Evolutionary conservation across 176 grass and related monocot species (phyloP).

Genomic region (Sorghum bicolor): DNA sequence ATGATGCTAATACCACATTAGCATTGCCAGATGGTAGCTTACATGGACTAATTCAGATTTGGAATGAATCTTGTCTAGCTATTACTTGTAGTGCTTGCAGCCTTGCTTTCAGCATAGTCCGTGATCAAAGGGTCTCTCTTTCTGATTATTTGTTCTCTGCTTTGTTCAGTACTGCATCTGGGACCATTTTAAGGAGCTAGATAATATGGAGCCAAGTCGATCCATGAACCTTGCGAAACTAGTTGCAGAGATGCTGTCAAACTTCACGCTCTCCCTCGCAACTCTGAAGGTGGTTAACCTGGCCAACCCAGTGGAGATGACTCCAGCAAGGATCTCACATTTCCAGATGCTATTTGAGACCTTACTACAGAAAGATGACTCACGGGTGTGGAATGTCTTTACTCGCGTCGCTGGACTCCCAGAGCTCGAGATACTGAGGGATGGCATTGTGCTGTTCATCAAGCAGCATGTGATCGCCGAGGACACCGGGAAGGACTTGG

Average conservation of each 20-base stretch:
- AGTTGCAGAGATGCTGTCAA: slow-evolving; percentile 62
- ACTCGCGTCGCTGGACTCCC: slow-evolving; percentile 58
- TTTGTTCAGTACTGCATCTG: slow-evolving; percentile 75
- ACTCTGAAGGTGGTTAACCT: slow-evolving; percentile 70
- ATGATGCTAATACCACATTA: neutral
- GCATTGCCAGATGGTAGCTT: neutral
- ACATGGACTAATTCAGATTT: neutral
- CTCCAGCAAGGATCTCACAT: slow-evolving; percentile 58
- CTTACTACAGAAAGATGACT: slow-evolving; percentile 56
- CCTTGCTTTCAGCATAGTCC: neutral
- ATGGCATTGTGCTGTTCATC: slow-evolving; percentile 64
- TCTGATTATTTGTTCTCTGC: slow-evolving; percentile 9
- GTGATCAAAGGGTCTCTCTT: neutral
- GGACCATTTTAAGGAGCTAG: slow-evolving; percentile 93
- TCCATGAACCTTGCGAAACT: slow-evolving; percentile 87
- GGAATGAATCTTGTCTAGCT: neutral
- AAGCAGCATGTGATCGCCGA: slow-evolving; percentile 59
- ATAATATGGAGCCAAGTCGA: slow-evolving; percentile 63
- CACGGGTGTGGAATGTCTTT: slow-evolving; percentile 75
- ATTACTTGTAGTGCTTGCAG: neutral
- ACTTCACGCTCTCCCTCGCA: slow-evolving; percentile 76
- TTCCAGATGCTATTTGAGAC: slow-evolving; percentile 75
- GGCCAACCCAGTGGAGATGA: slow-evolving; percentile 56
- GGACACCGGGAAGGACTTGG: slow-evolving; percentile 27
- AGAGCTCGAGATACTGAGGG: slow-evolving; percentile 66